These are phyloP conservation scores for Fraxinus floribunda DNA, from an alignment of 305 asterid species.

Conservation along the genomic window DNA sequence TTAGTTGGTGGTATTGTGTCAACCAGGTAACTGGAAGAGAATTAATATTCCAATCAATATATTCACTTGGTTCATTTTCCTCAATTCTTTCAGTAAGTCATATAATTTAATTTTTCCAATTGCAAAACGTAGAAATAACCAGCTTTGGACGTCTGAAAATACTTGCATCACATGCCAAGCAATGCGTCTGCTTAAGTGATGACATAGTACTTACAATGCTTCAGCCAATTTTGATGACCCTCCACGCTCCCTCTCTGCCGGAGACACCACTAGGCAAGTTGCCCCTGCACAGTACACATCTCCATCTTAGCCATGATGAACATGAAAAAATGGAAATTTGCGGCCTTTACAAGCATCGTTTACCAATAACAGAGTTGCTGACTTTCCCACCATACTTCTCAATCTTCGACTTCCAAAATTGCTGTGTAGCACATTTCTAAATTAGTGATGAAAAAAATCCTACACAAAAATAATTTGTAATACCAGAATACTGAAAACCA, in stretches of 20 bases:
- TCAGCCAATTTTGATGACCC: conserved; percentile 76
- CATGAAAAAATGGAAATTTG: neutral
- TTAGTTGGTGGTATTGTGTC: neutral
- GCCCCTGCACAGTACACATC: conserved; percentile 44
- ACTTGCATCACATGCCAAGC: neutral
- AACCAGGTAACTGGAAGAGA: neutral
- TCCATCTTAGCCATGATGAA: neutral
- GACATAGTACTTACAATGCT: conserved; percentile 54
- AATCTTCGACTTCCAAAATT: conserved; percentile 74
- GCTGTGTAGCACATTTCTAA: conserved; percentile 36
- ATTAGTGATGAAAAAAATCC: neutral
- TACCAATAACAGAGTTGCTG: conserved; percentile 65
- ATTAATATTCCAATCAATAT: neutral
- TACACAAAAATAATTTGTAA: neutral
- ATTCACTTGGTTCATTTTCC: neutral
- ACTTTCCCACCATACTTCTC: conserved; percentile 82
- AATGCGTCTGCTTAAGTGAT: neutral
- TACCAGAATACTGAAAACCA: neutral
- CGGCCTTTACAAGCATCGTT: neutral
- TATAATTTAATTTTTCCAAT: neutral
- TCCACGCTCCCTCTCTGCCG: conserved; percentile 77
- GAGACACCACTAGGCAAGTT: conserved; percentile 64
- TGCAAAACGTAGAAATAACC: neutral
- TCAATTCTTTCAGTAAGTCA: neutral
- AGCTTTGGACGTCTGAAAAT: neutral